Evolutionary conservation across 2,329 filamentous ascomycete genomes (phyloP), one percentile per base, ranked within the genome.

Genomic region (Diaporthe amygdali): DNA sequence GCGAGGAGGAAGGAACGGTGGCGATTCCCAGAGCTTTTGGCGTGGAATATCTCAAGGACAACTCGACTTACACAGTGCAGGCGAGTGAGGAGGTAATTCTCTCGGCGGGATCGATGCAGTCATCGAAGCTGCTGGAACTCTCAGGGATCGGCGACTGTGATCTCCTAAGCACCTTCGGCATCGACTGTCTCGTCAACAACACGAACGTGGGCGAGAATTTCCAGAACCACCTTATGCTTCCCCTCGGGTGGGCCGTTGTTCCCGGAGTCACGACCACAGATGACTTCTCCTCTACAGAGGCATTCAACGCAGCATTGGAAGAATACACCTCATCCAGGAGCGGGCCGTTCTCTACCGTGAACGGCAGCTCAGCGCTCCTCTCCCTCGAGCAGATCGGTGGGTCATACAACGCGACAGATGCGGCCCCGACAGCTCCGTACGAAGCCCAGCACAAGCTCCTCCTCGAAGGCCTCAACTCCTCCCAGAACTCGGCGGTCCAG

Each of bases 151-250:
- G 82, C n/a, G 80, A 83, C 20, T 79, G 78, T 9, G 77, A 80
- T 27, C 76, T 88, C 14, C 82, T 89, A 3, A 73, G 80, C 20
- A 77, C 78, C 15, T 81, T 82, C 9, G 82, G 81, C 2, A 82
- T 88, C 27, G 77, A 81, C 15, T 77, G 78, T 2, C 69, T 82
- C 4, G 78, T 85, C 44, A 80, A 85, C 59, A 79, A 86, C 20
- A 81, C 83, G 5, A 82, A 83, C 2, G 85, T 88, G 2, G 85
- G 86, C 7, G 79, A 84, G 66, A 84, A 86, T 68, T 83, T 87
- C 69, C 85, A 86, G 72, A 59, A 32, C 8, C 66, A 37, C 1
- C 15, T 47, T 6, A 32, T 32, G 39, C 34, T 41, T 10, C 66
- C 52, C 41, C 41, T 63, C n/a, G 59, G 59, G 12, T 63, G 41